Evolutionary conservation across 208 protist genomes (phyloP), one percentile per base, ranked within the genome.

Genomic region (Cochliopodium minus): DNA sequence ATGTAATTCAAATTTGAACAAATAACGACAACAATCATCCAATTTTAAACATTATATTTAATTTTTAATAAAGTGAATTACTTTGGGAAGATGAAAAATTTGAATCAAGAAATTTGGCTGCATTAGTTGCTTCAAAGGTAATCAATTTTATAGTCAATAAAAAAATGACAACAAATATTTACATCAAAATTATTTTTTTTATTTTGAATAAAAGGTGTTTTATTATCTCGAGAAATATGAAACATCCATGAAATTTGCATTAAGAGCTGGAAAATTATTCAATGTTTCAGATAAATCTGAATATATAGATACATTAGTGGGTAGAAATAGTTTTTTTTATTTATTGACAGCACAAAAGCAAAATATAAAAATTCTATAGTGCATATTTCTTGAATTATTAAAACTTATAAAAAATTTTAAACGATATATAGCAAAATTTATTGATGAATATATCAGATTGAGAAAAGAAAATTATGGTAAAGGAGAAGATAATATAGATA

Each of bases 151-250:
- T 20, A 25, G 10, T 55, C 10, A 5, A 15, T 20, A 28, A 36
- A 36, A 10, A 23, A 33, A 17, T 36, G 25, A n/a, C 43, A 64
- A 49, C 32, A 50, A 64, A 25, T 45, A 36, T 10, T 66, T 4
- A 26, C 43, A 15, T 67, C 23, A 39, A 61, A 47, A 32, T 17
- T 52, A 33, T 50, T 51, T 26, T 52, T 43, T 15, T 43, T 85
- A n/a, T n/a, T n/a, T n/a, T n/a, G n/a, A n/a, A n/a, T n/a, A n/a
- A n/a, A n/a, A n/a, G 70, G 87, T 97, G 28, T 96, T 96, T 70
- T 98, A 96, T 69, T 90, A 97, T 68, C 78, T 98, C 20, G 85
- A 85, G 23, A 86, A 82, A 39, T 92, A 90, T 65, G 78, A 81
- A 55, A 83, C 93, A 42, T 84, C 92, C 9, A 81, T 97, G 45